Evolutionary conservation across 2,329 filamentous ascomycete genomes (phyloP).

Genomic region (Phoma sp.): DNA sequence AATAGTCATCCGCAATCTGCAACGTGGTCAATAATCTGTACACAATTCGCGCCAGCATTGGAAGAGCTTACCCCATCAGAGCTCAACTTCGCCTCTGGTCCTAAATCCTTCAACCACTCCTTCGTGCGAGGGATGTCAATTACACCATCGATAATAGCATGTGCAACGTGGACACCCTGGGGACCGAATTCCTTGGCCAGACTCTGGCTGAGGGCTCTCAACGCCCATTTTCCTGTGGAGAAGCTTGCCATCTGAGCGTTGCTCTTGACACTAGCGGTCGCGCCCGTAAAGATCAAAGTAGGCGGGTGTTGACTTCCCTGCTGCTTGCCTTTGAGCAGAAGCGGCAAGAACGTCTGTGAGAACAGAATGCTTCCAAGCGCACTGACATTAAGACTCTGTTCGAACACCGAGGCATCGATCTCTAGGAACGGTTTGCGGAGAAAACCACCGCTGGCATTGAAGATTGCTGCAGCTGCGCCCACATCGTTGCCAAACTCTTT

Average conservation of each 20-base stretch:
- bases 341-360: conserved; percentile 72
- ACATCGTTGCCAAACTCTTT: conserved; percentile 61
- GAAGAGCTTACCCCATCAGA: conserved; percentile 70
- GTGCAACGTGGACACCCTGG: conserved; percentile 80
- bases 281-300: conserved; percentile 83
- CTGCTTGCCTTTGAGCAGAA: conserved; percentile 67
- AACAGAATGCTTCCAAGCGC: conserved; percentile 75
- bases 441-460: conserved; percentile 69
- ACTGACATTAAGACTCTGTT: conserved; percentile 54
- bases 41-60: neutral
- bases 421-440: conserved; percentile 67
- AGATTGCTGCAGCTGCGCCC: conserved; percentile 65
- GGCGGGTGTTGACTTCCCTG: conserved; percentile 67
- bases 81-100: conserved; percentile 71
- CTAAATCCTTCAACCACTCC: conserved; percentile 61
- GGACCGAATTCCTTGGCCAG: conserved; percentile 85
- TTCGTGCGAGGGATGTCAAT: conserved; percentile 81
- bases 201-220: conserved; percentile 74
- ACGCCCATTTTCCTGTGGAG: conserved; percentile 79
- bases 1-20: conserved; percentile 86
- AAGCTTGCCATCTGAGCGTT: conserved; percentile 73
- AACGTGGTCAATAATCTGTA: neutral
- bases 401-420: conserved; percentile 64
- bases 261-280: conserved; percentile 78
- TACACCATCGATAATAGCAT: conserved; percentile 82